Evolutionary conservation across 2,329 filamentous ascomycete species (phyloP).

Genomic region (Zopfia rhizophila): DNA sequence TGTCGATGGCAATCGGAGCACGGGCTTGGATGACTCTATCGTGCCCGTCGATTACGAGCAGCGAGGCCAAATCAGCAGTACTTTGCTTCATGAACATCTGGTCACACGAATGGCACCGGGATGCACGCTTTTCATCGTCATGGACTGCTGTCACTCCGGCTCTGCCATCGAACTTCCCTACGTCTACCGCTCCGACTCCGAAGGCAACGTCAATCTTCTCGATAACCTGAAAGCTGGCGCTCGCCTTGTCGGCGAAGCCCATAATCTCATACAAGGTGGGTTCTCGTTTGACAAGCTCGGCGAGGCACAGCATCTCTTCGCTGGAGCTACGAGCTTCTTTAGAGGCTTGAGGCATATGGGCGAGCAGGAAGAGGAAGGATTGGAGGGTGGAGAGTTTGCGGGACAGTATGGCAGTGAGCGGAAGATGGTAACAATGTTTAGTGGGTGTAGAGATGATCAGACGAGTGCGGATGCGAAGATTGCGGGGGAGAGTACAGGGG

Average conservation of each 20-base stretch:
- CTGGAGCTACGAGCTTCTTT: constrained; percentile 66
- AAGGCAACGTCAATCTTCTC: constrained; percentile 66
- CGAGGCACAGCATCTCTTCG: constrained; percentile 64
- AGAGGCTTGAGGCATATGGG: constrained; percentile 60
- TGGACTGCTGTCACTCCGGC: constrained; percentile 72
- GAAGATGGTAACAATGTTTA: constrained; percentile 63
- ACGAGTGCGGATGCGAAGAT: constrained; percentile 62
- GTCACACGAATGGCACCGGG: constrained; percentile 62
- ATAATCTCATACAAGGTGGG: constrained; percentile 61
- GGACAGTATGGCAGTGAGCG: constrained; percentile 58
- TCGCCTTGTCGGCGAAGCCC: constrained; percentile 61
- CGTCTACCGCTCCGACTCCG: constrained; percentile 66
- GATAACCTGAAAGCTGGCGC: constrained; percentile 66
- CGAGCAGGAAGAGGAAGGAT: constrained; percentile 56
- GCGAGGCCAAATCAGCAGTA: constrained; percentile 65
- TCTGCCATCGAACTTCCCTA: constrained; percentile 69
- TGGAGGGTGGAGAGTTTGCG: constrained; percentile 49
- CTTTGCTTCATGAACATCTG: constrained; percentile 62
- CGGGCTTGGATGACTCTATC: constrained; percentile 61
- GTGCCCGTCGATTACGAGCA: constrained; percentile 64
- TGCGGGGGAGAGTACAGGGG: constrained; percentile 55
- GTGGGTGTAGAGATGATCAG: constrained; percentile 63
- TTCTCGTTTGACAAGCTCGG: constrained; percentile 61
- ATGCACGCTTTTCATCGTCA: constrained; percentile 65
- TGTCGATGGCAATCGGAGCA: constrained; percentile 50